Evolutionary conservation across 2,329 filamentous ascomycete species (phyloP).

Genomic region (Elsinoe arachidis): DNA sequence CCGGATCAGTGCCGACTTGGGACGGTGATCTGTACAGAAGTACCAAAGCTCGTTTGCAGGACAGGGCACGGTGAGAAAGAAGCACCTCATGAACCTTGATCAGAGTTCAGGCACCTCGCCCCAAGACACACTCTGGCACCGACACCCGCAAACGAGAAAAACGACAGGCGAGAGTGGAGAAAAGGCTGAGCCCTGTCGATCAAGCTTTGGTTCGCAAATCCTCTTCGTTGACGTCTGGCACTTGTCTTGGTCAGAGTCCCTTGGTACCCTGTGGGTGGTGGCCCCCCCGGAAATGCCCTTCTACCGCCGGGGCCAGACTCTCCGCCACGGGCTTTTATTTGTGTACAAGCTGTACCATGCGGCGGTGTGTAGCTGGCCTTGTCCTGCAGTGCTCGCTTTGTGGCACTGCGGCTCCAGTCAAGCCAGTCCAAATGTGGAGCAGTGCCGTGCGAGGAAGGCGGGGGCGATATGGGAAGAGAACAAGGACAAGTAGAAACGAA

Average conservation of each 20-base stretch:
- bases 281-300: no score
- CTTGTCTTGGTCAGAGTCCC: neutral
- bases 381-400: no score
- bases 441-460: neutral
- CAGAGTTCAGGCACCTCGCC: no score
- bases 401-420: neutral
- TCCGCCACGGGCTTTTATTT: no score
- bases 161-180: neutral
- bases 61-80: no score
- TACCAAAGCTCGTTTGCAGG: no score
- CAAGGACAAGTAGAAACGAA: neutral
- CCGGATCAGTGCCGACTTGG: no score
- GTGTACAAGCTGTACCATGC: no score
- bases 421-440: neutral
- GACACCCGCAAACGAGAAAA: neutral
- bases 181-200: neutral
- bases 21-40: no score
- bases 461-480: neutral
- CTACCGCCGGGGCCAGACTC: no score
- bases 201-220: constrained; percentile 8
- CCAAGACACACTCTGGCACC: no score
- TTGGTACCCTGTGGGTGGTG: neutral
- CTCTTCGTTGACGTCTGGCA: constrained; percentile 1
- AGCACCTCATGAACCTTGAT: no score
- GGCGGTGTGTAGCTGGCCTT: neutral